Conservation (phyloP, 129 eudicot species). For the Kitagawia praeruptora region DNA sequence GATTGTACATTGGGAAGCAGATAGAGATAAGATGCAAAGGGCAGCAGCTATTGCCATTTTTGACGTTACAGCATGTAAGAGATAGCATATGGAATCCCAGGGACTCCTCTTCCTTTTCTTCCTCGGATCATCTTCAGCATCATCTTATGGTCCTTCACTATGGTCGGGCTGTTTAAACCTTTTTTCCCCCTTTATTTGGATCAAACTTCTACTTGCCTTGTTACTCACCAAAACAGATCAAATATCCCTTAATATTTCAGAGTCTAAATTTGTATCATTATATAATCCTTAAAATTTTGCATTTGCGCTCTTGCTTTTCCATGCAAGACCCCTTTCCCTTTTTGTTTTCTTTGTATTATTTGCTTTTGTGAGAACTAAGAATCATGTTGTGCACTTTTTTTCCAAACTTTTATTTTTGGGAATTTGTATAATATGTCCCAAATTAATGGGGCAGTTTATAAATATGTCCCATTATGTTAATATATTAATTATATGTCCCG, state of each 20-base stretch:
- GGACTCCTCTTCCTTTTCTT: background rate
- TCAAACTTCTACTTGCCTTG: background rate
- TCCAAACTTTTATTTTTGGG: no score
- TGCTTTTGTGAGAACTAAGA: background rate
- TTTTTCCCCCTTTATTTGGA: background rate
- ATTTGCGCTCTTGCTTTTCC: background rate
- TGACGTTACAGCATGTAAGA: conserved; percentile 77
- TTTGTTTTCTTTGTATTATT: background rate
- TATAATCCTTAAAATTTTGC: background rate
- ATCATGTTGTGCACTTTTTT: background rate
- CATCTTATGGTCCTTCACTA: conserved; percentile 55
- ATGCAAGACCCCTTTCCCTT: background rate
- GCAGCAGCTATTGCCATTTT: conserved; percentile 43
- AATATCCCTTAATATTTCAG: background rate
- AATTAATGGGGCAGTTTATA: no score
- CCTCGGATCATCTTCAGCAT: conserved; percentile 20
- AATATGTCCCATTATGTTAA: no score
- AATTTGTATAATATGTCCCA: no score
- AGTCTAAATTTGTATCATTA: no score
- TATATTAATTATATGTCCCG: no score
- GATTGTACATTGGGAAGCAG: conserved; percentile 19
- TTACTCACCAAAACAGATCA: background rate
- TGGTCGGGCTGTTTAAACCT: conserved; percentile 17
- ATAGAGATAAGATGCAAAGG: conserved; percentile 87
- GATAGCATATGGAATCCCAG: conserved; percentile 59